Conservation (phyloP, 768 basidiomycete genomes). For the Tulasnella calospora region DNA sequence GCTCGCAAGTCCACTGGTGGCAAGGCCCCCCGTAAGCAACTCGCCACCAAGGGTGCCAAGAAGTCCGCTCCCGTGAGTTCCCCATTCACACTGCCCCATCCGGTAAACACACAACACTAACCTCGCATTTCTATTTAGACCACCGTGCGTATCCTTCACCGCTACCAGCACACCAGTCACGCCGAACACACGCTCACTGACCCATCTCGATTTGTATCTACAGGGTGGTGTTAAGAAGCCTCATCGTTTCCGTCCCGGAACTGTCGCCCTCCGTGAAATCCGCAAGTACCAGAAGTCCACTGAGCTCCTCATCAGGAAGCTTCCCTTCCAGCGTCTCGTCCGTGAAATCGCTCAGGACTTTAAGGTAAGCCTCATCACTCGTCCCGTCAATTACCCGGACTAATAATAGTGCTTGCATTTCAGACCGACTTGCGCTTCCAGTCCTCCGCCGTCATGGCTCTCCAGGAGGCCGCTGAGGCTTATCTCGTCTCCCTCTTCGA, state of each 20-base stretch:
- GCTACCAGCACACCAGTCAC: neutral
- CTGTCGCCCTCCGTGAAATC: conserved; percentile 48
- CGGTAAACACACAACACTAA: neutral
- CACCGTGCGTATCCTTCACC: conserved; percentile 14
- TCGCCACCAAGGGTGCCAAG: conserved; percentile 47
- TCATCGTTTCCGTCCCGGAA: conserved; percentile 45
- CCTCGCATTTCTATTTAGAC: conserved; percentile 17
- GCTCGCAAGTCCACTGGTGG: conserved; percentile 31
- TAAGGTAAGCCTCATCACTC: conserved; percentile 44
- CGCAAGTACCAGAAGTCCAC: conserved; percentile 56
- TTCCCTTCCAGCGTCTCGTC: conserved; percentile 66
- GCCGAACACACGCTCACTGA: neutral
- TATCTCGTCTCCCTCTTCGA: conserved; percentile 50
- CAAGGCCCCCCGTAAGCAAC: conserved; percentile 38
- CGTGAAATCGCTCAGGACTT: conserved; percentile 80
- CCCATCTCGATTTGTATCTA: neutral
- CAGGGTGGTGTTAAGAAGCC: conserved; percentile 42
- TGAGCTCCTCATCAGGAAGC: conserved; percentile 59
- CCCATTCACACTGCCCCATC: conserved; percentile 21
- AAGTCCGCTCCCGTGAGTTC: conserved; percentile 38
- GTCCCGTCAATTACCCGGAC: neutral
- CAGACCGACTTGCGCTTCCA: conserved; percentile 49
- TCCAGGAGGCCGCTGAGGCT: conserved; percentile 51
- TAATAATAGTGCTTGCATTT: conserved; percentile 34
- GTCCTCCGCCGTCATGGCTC: conserved; percentile 48